Base-by-base conservation (phyloP, 2,329 filamentous ascomycete species). In the Cladosporium sp. region DNA sequence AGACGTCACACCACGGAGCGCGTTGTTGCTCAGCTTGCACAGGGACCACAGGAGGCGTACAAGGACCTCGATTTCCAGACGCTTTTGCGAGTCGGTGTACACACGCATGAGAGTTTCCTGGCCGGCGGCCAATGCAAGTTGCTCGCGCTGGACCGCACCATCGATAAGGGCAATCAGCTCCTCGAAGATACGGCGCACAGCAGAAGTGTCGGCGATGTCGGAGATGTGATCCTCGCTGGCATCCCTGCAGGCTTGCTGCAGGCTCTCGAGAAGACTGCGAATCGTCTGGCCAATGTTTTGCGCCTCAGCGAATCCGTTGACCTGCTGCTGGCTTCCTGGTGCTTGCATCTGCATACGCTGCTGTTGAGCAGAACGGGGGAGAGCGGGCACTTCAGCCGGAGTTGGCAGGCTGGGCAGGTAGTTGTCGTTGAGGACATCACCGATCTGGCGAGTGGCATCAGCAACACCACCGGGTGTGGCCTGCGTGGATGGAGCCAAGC, bases 331-430 rank as follows among this genome's bases (percentile, higher is more conserved):
- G 13, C 67, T 55, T 30, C 65, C 65, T 22, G 65, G 62, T 18
- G 59, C 59, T 49, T 70, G 67, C 40, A 57, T 63, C 51, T 69
- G 71, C 13, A 73, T 62, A 35, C 72, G 69, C 56, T 76, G 77
- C 30, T 70, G 66, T 13, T 74, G 68, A 38, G 75, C 73, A 56
- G 79, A 75, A 55, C 82, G 77, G 38, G 81, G 79, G 50, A 84
- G 70, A 18, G 78, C 79, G 39, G 81, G 80, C 42, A 77, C 76
- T 54, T 84, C 80, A 38, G 80, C 80, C 13, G 82, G 81, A 2
- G 79, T 82, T 4, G 80, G 78, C 38, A 85, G 69, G 57, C 77
- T 83, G 1, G 81, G 79, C 53, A 84, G 77, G 52, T 82, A 83
- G 32, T 38, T 50, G 56, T 84, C 82, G 57, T 82, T 79, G 29